Percentiles rank a stretch among this genome's conserved stretches.
These are phyloP conservation scores for Daldinia sp. DNA, from an alignment of 2,329 filamentous ascomycete genomes.

Conservation along the genomic window DNA sequence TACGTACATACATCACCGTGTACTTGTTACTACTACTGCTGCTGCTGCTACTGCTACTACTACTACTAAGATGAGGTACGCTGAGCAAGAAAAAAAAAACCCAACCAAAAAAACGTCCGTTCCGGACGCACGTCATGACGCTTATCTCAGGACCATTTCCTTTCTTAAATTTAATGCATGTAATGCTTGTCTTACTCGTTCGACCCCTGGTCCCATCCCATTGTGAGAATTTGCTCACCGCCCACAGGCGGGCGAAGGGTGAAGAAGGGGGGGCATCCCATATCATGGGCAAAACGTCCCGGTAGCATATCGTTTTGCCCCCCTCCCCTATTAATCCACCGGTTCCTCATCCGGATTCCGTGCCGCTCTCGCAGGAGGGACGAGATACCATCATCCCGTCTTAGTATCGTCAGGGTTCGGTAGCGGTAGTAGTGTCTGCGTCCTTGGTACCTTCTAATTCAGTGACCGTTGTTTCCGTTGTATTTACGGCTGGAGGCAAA, in stretches of 20 bases:
- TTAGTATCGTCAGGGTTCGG: conserved; percentile 26
- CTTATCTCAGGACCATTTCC: conserved; percentile 37
- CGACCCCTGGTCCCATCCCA: conserved; percentile 25
- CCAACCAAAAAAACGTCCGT: conserved; percentile 1
- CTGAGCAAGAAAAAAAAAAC: neutral
- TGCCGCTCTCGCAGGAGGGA: conserved; percentile 29
- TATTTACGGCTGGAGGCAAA: conserved; percentile 39
- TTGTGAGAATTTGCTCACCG: conserved; percentile 31
- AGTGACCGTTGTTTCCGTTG: conserved; percentile 29
- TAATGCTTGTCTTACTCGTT: conserved; percentile 35
- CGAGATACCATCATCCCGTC: conserved; percentile 26
- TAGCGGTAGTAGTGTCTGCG: neutral
- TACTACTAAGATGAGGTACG: neutral
- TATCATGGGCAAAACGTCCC: conserved; percentile 11
- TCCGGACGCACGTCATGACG: conserved; percentile 30
- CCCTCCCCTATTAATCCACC: conserved; percentile 28
- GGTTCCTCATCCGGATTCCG: conserved; percentile 37
- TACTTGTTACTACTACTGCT: too few species aligned
- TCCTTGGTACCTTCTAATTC: conserved; percentile 30
- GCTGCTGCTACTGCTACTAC: too few species aligned
- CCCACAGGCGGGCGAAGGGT: conserved; percentile 23
- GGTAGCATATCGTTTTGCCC: neutral
- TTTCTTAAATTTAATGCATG: conserved; percentile 30
- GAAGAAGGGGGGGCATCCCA: conserved; percentile 22
- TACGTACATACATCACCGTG: conserved; percentile 5